Conservation (phyloP, 495 filamentous ascomycete genomes). For the Tuber melanosporum region DNA sequence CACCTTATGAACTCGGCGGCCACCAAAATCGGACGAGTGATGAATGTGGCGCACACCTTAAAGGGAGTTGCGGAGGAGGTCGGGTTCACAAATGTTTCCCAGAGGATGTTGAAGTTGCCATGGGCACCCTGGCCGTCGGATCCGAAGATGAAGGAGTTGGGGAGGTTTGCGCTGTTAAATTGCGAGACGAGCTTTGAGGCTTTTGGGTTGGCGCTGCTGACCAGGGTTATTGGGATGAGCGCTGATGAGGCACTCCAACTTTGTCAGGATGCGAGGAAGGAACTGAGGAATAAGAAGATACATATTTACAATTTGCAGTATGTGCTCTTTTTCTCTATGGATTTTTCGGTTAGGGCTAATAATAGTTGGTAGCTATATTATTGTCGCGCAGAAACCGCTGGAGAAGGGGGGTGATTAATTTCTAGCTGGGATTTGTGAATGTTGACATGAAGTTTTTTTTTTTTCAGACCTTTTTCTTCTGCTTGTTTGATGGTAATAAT, state of each 20-base stretch:
- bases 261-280: conserved; percentile 50
- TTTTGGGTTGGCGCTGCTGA: conserved; percentile 48
- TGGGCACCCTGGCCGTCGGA: conserved; percentile 56
- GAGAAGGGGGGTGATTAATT: conserved; percentile 6
- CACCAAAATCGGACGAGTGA: conserved; percentile 47
- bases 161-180: conserved; percentile 45
- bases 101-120: conserved; percentile 51
- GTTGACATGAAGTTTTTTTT: neutral
- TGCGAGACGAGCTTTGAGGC: conserved; percentile 47
- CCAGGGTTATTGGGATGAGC: conserved; percentile 52
- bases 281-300: conserved; percentile 48
- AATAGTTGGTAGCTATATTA: conserved; percentile 32
- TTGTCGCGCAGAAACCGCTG: conserved; percentile 42
- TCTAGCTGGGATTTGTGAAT: neutral
- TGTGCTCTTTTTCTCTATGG: neutral
- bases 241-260: conserved; percentile 51
- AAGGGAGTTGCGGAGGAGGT: conserved; percentile 47
- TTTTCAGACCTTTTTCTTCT: neutral
- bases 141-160: conserved; percentile 49
- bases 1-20: conserved; percentile 48
- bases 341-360: neutral
- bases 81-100: conserved; percentile 57
- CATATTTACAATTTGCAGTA: conserved; percentile 47
- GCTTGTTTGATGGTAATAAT: neutral
- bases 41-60: conserved; percentile 48